Evolutionary conservation across 1,284 basidiomycete species (phyloP).

Genomic region (Melanopsichium pennsylvanicum): DNA sequence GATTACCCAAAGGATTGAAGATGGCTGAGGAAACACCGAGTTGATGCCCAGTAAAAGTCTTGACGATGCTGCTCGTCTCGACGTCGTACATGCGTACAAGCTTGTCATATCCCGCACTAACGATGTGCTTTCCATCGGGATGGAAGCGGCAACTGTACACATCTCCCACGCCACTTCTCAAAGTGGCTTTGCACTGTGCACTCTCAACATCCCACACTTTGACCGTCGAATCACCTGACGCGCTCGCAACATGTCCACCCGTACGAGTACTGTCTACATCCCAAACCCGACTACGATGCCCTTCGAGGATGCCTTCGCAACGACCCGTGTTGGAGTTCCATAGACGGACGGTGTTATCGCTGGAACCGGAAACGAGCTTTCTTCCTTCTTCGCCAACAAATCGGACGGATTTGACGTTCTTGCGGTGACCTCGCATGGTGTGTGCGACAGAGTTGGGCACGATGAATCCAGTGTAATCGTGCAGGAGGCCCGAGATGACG

Average conservation of each 20-base stretch:
- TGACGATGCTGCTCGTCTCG: constrained; percentile 66
- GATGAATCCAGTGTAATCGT: constrained; percentile 57
- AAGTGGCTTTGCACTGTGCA: constrained; percentile 36
- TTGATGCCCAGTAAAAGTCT: constrained; percentile 69
- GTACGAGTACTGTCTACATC: constrained; percentile 64
- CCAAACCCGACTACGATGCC: constrained; percentile 68
- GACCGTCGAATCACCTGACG: constrained; percentile 68
- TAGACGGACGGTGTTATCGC: constrained; percentile 62
- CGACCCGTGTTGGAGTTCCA: constrained; percentile 58
- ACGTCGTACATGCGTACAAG: constrained; percentile 69
- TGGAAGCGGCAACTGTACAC: constrained; percentile 68
- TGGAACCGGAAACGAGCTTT: constrained; percentile 67
- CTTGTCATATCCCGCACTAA: constrained; percentile 69
- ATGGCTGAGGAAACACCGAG: constrained; percentile 67
- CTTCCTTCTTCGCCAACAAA: constrained; percentile 66
- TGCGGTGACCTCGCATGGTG: constrained; percentile 66
- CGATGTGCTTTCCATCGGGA: constrained; percentile 66
- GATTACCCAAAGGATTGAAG: constrained; percentile 67
- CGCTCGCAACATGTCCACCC: constrained; percentile 64
- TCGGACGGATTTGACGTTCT: constrained; percentile 68
- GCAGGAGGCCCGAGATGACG: constrained; percentile 58
- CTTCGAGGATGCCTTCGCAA: constrained; percentile 60
- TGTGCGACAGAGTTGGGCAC: constrained; percentile 52
- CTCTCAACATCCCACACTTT: constrained; percentile 67
- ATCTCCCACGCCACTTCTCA: constrained; percentile 65